Evolutionary conservation across 2,329 filamentous ascomycete genomes (phyloP).

Genomic region (Botrytis porri): DNA sequence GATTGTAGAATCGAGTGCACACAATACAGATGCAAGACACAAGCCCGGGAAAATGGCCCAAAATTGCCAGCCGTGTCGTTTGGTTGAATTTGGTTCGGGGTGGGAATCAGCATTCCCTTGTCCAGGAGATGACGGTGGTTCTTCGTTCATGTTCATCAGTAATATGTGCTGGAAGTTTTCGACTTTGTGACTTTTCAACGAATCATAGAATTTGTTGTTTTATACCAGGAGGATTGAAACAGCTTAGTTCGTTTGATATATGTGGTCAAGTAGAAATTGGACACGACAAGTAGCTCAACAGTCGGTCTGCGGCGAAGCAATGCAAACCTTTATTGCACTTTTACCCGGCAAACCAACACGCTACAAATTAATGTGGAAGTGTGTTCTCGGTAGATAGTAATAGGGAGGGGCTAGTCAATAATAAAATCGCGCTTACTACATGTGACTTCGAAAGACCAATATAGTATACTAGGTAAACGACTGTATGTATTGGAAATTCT

Average conservation of each 20-base stretch:
- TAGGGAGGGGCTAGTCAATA: neutral
- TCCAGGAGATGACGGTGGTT: neutral
- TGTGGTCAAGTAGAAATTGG: neutral
- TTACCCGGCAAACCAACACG: neutral
- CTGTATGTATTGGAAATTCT: too few species aligned
- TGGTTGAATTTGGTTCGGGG: neutral
- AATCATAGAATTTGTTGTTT: neutral
- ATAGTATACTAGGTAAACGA: too few species aligned
- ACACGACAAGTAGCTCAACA: neutral
- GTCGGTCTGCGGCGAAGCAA: neutral
- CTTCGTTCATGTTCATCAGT: neutral
- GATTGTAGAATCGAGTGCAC: constrained; percentile 6
- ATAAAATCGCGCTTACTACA: neutral
- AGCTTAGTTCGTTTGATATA: neutral
- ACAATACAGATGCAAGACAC: constrained; percentile 8
- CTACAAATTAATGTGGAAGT: neutral
- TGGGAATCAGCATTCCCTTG: neutral
- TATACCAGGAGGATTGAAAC: neutral
- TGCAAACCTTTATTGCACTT: neutral
- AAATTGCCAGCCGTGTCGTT: constrained; percentile 3
- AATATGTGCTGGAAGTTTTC: rapidly evolving
- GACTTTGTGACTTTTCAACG: neutral
- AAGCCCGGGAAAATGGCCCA: constrained; percentile 14
- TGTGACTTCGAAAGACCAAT: neutral
- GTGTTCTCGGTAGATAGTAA: neutral